Conservation (phyloP, 2,329 filamentous ascomycete species). For the Aurifilum marmelostoma region DNA sequence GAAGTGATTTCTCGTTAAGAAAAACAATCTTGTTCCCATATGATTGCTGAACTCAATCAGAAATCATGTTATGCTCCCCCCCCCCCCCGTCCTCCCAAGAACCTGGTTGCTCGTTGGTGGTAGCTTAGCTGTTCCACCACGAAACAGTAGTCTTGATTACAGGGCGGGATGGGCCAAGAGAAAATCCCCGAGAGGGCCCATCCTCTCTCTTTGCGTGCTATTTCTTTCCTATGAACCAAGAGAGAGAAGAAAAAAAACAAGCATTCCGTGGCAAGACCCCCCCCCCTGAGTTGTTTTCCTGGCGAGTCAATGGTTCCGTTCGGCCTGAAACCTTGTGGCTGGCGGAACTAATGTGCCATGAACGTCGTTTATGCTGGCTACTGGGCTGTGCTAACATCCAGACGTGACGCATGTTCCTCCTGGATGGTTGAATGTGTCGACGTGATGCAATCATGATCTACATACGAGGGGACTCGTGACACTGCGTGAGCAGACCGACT, state of each 20-base stretch:
- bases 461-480: not conserved
- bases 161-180: not conserved
- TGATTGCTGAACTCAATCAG: not conserved
- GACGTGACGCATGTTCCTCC: not conserved
- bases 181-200: not conserved
- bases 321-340: conserved; percentile 1
- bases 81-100: not conserved
- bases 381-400: not conserved
- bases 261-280: not conserved
- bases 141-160: not conserved
- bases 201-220: not conserved
- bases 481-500: not conserved
- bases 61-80: not conserved
- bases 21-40: not conserved
- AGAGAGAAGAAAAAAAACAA: no score
- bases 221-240: not conserved
- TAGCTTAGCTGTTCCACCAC: not conserved
- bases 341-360: not conserved
- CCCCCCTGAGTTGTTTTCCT: not conserved
- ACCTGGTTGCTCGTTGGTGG: not conserved
- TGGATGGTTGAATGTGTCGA: not conserved
- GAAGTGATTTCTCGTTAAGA: not conserved
- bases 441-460: not conserved
- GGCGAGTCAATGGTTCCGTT: not conserved
- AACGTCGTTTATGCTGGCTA: not conserved